Base-by-base conservation (phyloP, 2,329 filamentous ascomycete genomes). In the Ilyonectria sp. region DNA sequence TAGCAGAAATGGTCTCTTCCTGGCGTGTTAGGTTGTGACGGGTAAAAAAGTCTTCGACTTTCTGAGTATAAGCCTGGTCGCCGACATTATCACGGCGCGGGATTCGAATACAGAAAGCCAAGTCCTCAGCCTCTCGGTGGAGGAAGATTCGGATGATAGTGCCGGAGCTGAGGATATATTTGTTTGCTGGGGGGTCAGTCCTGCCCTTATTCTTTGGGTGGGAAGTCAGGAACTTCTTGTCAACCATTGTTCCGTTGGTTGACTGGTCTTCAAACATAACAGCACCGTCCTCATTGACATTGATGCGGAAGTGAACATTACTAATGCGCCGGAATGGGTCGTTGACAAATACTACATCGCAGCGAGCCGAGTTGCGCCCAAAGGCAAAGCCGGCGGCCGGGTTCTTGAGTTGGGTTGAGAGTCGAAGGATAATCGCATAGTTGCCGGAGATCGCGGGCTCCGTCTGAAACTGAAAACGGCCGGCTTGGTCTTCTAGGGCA, bases 211-310 rank as follows among this genome's bases (percentile, higher is more conserved):
- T 21, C 76, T 67, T 81, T 82, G 29, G 78, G 73, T 55, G 80
- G 79, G 19, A 78, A 72, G 54, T 82, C 81, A 99, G 85, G 37
- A 93, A 83, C 19, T 85, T 84, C 23, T 89, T 86, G 80, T 98
- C 95, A 63, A 98, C 94, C 67, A 94, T 86, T 4, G 96, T 98
- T 29, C 96, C 96, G 76, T 98, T 99, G n/a, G 94, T 98, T 0
- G 96, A 98, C 77, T 91, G 89, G 77, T 99, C 96, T 79, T 97
- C 92, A 15, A 98, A 84, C 94, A 99, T 97, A 70, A 98, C 87
- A 63, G 93, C 91, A 29, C 93, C 94, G 70, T 93, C 90, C 17
- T 90, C 85, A 75, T 97, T 98, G 74, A 97, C 86, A 77, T 92
- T 97, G 68, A 99, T 97, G 60, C 94, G 91, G 79, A 98, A 99